Conservation (phyloP, 1,139 yeast genomes). For the Spathaspora sp. region DNA sequence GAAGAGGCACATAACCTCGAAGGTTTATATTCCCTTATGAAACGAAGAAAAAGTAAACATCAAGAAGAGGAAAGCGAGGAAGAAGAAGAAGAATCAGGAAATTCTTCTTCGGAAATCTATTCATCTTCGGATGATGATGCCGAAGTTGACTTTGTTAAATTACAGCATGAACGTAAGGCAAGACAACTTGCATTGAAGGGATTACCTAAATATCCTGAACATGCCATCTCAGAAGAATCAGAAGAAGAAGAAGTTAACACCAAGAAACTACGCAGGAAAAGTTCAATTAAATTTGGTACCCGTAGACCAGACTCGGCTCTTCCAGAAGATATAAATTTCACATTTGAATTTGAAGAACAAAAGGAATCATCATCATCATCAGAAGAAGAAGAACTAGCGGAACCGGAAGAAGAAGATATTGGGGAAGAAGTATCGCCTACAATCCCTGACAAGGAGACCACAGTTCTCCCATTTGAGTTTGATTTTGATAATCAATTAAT, state of each 20-base stretch:
- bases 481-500: slow-evolving; percentile 39
- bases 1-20: slow-evolving; percentile 17
- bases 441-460: slow-evolving; percentile 12
- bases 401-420: slow-evolving; percentile 54
- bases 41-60: slow-evolving; percentile 8
- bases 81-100: slow-evolving; percentile 32
- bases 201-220: slow-evolving; percentile 15
- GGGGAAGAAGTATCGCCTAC: slow-evolving; percentile 56
- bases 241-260: slow-evolving; percentile 12
- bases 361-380: slow-evolving; percentile 26
- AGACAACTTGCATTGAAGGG: slow-evolving; percentile 47
- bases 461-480: slow-evolving; percentile 28
- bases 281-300: slow-evolving; percentile 34
- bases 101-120: slow-evolving; percentile 27
- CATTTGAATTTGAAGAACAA: slow-evolving; percentile 52
- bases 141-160: slow-evolving; percentile 67
- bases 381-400: slow-evolving; percentile 16
- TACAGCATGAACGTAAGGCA: slow-evolving; percentile 66
- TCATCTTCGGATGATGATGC: slow-evolving; percentile 61
- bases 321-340: slow-evolving; percentile 55
- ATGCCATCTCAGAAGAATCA: slow-evolving; percentile 10
- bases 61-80: slow-evolving; percentile 27
- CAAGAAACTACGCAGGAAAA: slow-evolving; percentile 14
- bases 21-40: slow-evolving; percentile 23
- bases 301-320: slow-evolving; percentile 41